phyloP scores from a whole-genome alignment of 805 yeast species.

The Cyberlindnera subsufficiens region DNA sequence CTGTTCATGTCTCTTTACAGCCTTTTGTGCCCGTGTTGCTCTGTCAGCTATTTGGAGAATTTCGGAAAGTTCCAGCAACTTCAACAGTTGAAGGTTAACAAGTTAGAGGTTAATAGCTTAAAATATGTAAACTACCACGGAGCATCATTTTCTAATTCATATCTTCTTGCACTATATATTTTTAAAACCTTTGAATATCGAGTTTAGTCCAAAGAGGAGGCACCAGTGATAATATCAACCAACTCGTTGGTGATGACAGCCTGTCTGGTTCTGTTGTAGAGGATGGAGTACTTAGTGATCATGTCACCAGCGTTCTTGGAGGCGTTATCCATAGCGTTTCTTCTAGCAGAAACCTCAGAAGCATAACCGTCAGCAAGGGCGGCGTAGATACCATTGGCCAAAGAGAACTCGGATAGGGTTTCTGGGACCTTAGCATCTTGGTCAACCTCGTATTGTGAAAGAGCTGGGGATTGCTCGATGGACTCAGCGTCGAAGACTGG shows the following conservation, averaged over 20 bases:
- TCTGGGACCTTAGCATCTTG: constrained; percentile 63
- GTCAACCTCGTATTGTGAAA: constrained; percentile 75
- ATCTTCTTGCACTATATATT: neutral
- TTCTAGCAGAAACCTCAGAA: constrained; percentile 95
- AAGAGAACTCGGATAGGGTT: constrained; percentile 76
- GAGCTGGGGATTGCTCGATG: constrained; percentile 80
- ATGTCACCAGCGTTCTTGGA: constrained; percentile 99
- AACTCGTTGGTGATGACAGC: constrained; percentile 98
- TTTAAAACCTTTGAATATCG: neutral
- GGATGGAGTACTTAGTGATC: constrained; percentile 93
- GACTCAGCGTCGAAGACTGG: constrained; percentile 64
- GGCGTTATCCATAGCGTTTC: constrained; percentile 99
- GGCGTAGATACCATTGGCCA: constrained; percentile 83
- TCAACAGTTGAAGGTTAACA: too few species aligned
- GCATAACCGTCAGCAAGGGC: constrained; percentile 99
- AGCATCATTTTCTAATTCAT: neutral
- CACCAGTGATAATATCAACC: constrained; percentile 99
- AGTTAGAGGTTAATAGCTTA: too few species aligned
- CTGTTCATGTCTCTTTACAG: too few species aligned
- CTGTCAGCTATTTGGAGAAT: too few species aligned
- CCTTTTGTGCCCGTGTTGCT: too few species aligned
- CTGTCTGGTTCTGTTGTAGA: constrained; percentile 99
- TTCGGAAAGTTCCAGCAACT: too few species aligned
- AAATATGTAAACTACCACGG: neutral
- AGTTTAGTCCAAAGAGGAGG: constrained; percentile 86